These are phyloP conservation scores for Candida railenensis DNA, from an alignment of 805 yeast species.

Conservation along the genomic window DNA sequence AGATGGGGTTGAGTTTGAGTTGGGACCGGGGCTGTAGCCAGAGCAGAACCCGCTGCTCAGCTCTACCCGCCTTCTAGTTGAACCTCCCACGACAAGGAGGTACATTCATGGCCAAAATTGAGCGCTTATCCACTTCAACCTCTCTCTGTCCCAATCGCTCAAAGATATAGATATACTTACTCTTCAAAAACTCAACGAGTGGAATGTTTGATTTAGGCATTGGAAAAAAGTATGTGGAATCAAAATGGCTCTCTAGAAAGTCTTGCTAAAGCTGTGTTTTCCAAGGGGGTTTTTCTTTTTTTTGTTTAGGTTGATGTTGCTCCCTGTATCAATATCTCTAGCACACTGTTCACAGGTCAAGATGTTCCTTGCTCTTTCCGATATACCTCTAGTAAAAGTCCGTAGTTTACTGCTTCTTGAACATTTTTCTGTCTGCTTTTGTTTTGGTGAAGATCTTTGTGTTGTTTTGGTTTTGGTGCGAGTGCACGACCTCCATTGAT, in stretches of 20 bases:
- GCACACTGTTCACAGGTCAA: background rate
- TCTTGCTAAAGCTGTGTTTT: background rate
- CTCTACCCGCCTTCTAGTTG: too few relatives aligned
- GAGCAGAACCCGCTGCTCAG: too few relatives aligned
- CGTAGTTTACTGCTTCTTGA: too few relatives aligned
- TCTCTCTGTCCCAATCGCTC: too few relatives aligned
- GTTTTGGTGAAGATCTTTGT: slow-evolving; percentile 1
- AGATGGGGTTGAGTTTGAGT: too few relatives aligned
- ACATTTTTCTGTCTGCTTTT: background rate
- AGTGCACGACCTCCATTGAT: background rate
- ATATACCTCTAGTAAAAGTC: too few relatives aligned
- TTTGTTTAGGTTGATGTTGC: background rate
- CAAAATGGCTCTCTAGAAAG: background rate
- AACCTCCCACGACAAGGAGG: too few relatives aligned
- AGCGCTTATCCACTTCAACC: too few relatives aligned
- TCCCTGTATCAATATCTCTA: background rate
- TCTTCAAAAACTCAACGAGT: slow-evolving; percentile 42
- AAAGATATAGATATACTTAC: slow-evolving; percentile 36
- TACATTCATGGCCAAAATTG: too few relatives aligned
- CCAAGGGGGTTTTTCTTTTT: too few relatives aligned
- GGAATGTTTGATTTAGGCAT: slow-evolving; percentile 23
- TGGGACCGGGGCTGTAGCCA: too few relatives aligned
- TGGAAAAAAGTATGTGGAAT: background rate
- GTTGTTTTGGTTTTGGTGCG: background rate
- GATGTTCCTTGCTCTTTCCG: too few relatives aligned